Evolutionary conservation across 129 eudicot species (phyloP), one percentile per base, ranked within the genome.

Genomic region (Lactuca saligna): DNA sequence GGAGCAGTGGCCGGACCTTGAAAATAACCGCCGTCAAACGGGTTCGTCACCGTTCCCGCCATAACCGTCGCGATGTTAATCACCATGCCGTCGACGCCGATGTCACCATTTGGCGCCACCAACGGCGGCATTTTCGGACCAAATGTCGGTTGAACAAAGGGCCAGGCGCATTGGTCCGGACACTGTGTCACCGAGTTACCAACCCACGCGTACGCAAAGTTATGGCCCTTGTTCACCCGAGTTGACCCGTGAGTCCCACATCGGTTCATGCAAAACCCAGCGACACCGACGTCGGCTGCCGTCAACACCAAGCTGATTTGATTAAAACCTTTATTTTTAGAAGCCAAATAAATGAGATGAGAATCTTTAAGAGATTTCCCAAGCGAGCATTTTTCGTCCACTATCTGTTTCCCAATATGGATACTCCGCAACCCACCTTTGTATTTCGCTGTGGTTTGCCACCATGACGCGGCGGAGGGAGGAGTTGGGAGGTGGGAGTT

Each of bases 91-190:
- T 87, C 95, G 6, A 87, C 75, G 14, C 97, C 97, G 7, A 79
- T 80, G 75, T 91, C 92, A 6, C 80, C 81, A 76, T 91, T 87
- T 0, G 97, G 97, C 15, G 96, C 80, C 46, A 83, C 77, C 48
- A 91, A 61, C 38, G 97, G 91, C 35, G 97, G 82, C 5, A 76
- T 65, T 58, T 91, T 92, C 0, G 95, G 97, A 0, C 97, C 97
- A 44, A 75, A 81, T 0, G 57, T 15, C 6, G 97, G 97, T 56
- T 82, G 76, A 39, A 77, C 84, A 77, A 90, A 90, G 0, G 97
- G 97, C 97, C 97, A 90, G 0, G 95, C 95, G 61, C 97, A 90
- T 57, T 80, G 84, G 46, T 90, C 97, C 17, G 97, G 95, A 48
- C 97, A 91, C 78, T 82, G 88, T 13, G 68, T 85, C 66, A 49